These are phyloP conservation scores for Coemansia aciculifera DNA, from an alignment of 192 early-diverging fungal species.

Conservation along the genomic window DNA sequence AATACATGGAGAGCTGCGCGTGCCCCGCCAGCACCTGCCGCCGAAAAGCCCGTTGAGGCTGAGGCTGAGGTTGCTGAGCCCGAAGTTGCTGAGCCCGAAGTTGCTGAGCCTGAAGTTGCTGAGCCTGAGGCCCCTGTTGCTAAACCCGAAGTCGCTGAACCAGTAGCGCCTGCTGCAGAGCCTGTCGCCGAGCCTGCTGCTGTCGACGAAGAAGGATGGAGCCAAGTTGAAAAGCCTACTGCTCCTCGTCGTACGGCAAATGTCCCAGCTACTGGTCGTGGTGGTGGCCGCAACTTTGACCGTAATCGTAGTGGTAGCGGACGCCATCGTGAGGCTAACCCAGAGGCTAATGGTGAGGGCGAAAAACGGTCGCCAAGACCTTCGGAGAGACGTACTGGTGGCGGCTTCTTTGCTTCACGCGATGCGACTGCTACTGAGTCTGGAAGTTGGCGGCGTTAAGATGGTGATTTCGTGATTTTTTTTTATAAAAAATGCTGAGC, in stretches of 20 bases:
- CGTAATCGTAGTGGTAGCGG: not conserved
- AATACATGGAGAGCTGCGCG: slow-evolving; percentile 25
- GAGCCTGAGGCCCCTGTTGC: not conserved
- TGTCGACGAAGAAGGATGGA: slow-evolving; percentile 31
- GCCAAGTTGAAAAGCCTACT: slow-evolving; percentile 30
- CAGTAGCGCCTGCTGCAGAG: not conserved
- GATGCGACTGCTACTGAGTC: slow-evolving; percentile 15
- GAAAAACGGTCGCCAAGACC: slow-evolving; percentile 14
- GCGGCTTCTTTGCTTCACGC: slow-evolving; percentile 20
- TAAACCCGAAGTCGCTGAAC: not conserved
- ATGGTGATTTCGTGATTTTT: not conserved
- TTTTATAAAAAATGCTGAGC: not conserved
- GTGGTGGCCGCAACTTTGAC: not conserved
- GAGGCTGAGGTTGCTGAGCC: not conserved
- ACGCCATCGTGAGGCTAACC: not conserved
- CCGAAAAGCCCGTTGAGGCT: not conserved
- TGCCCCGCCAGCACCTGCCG: not conserved
- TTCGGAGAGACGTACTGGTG: slow-evolving; percentile 18
- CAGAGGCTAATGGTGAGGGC: not conserved
- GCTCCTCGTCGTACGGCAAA: not conserved
- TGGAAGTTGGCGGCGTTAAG: slow-evolving; percentile 39
- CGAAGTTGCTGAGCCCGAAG: not conserved
- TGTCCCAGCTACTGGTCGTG: not conserved
- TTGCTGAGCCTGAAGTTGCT: not conserved
- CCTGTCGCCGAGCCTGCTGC: slow-evolving; percentile 9